These are phyloP conservation scores for Penicillium griseofulvum DNA, from an alignment of 2,329 filamentous ascomycete species.

Conservation along the genomic window DNA sequence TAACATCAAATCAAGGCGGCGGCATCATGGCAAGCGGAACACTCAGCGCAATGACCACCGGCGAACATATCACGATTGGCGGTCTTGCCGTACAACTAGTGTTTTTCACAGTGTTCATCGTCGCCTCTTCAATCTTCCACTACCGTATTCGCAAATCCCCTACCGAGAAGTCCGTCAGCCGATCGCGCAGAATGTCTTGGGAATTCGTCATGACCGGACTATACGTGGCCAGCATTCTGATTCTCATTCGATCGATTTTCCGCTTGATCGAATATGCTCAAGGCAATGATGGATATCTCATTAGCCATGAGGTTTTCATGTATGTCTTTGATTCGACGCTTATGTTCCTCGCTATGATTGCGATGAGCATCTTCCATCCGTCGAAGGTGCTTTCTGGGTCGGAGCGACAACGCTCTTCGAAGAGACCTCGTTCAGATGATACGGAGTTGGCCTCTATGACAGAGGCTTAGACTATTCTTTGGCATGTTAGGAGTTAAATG, in stretches of 20 bases:
- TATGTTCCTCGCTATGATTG: not conserved
- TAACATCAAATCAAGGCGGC: not conserved
- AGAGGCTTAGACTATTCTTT: too few relatives aligned
- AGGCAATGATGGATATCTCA: slow-evolving; percentile 22
- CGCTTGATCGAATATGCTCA: slow-evolving; percentile 22
- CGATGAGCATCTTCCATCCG: slow-evolving; percentile 6
- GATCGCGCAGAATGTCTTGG: not conserved
- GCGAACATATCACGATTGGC: slow-evolving; percentile 16
- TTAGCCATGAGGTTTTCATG: slow-evolving; percentile 22
- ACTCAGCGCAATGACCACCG: slow-evolving; percentile 1
- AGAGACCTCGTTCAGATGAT: not conserved
- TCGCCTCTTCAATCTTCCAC: slow-evolving; percentile 16
- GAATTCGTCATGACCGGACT: not conserved
- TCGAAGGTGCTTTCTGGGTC: not conserved
- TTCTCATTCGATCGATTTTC: slow-evolving; percentile 20
- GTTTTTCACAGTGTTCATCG: slow-evolving; percentile 19
- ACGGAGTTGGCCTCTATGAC: too few relatives aligned
- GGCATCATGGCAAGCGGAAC: slow-evolving; percentile 9
- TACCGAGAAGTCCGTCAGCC: slow-evolving; percentile 1
- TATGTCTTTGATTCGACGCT: slow-evolving; percentile 21
- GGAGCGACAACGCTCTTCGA: not conserved
- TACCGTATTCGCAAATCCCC: slow-evolving; percentile 11
- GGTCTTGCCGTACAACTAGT: slow-evolving; percentile 21
- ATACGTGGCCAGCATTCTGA: slow-evolving; percentile 15
- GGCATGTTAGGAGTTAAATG: too few relatives aligned